Base-by-base conservation (phyloP, 2,329 filamentous ascomycete genomes). In the Fonsecaea erecta region DNA sequence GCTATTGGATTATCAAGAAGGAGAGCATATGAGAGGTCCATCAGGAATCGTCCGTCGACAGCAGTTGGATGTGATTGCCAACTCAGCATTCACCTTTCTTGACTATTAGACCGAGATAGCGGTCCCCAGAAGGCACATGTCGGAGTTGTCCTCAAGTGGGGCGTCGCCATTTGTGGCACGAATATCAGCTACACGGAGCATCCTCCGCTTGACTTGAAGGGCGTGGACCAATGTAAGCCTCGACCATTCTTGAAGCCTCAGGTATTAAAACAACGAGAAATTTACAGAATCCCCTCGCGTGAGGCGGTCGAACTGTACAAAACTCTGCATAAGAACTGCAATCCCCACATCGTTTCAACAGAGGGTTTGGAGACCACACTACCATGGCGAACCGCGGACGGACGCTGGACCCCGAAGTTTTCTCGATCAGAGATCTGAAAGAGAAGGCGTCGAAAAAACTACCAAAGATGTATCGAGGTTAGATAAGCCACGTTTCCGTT, bases 301-400 rank as follows among this genome's bases (percentile, higher is more conserved):
- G 14, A 48, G 9, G 9, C 21, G 9, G 43, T 48, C 43, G 9
- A 48, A 24, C 18, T n/a, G 43, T 18, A 48, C 43, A 24, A 1
- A 3, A 9, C 37, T 40, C 18, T 48, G 12, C 14, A 48, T 5
- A 26, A 48, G 8, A 26, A 26, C 18, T 11, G 18, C 43, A 48
- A 48, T 11, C 21, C 11, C 3, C 21, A 6, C 9, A 24, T 24
- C 11, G 11, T 48, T 4, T 48, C 14, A 5, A 1, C 8, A 24
- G 14, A 24, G 8, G 9, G 2, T 18, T 52, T 28, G 52, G 14
- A 53, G 12, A 53, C n/a, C 56, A 35, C 9, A 24, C 28, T 30
- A 58, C 16, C 37, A 77, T 77, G 75, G 74, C 75, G 21, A 73
- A 76, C 57, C 73, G 75, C 12, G 72, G 72, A 53, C 70, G 73